A percentile compares a stretch with the other conserved stretches of the same genome.
phyloP scores from a whole-genome alignment of 2,329 filamentous ascomycete species.

The Coniochaeta sp. region DNA sequence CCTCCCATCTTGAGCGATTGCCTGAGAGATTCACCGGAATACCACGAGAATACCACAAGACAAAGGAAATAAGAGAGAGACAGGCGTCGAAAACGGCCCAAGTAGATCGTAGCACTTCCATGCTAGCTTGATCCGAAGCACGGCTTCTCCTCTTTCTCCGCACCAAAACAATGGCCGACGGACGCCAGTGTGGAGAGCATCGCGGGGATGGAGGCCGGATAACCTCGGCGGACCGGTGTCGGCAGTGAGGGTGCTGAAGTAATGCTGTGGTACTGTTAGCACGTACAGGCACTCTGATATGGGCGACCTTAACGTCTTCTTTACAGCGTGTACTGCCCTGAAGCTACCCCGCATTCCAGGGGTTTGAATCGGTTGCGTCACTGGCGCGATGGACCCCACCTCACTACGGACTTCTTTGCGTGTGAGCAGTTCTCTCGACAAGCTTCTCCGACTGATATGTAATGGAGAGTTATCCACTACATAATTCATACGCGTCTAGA shows the following conservation, averaged over 20 bases:
- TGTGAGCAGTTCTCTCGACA: too few relatives aligned
- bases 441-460: too few relatives aligned
- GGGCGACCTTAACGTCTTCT: neutral
- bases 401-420: neutral
- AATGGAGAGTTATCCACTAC: too few relatives aligned
- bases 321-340: neutral
- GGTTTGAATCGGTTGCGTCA: neutral
- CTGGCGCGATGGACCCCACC: constrained; percentile 1
- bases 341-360: neutral
- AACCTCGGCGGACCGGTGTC: neutral
- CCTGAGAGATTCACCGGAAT: neutral
- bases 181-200: neutral
- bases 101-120: neutral
- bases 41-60: neutral
- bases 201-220: neutral
- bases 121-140: neutral
- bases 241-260: neutral
- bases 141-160: neutral
- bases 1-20: constrained; percentile 9
- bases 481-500: too few relatives aligned
- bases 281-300: neutral
- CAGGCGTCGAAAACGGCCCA: neutral
- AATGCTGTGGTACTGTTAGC: neutral
- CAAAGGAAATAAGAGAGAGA: neutral
- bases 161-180: neutral